phyloP scores from a whole-genome alignment of 2,329 filamentous ascomycete species.

The Alternaria tenuissima region DNA sequence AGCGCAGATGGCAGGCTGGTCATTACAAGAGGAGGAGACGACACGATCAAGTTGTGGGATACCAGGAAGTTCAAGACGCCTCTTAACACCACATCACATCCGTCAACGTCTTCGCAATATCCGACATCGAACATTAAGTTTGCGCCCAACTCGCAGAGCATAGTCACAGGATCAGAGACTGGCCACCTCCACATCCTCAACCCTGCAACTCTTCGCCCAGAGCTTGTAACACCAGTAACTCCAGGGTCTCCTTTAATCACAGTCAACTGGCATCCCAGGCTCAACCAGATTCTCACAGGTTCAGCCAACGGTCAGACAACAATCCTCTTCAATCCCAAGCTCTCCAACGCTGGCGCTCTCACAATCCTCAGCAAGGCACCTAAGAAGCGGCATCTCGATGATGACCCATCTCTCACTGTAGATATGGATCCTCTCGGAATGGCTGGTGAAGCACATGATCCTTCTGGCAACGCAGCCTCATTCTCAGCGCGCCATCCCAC shows the following conservation, averaged over 20 bases:
- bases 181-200: slow-evolving; percentile 94
- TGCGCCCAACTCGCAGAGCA: slow-evolving; percentile 80
- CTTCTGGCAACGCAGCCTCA: slow-evolving; percentile 63
- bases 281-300: slow-evolving; percentile 95
- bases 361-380: slow-evolving; percentile 92
- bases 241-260: slow-evolving; percentile 82
- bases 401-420: slow-evolving; percentile 80
- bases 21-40: slow-evolving; percentile 88
- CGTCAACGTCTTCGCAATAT: slow-evolving; percentile 84
- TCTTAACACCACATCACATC: slow-evolving; percentile 78
- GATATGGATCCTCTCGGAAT: slow-evolving; percentile 80
- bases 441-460: slow-evolving; percentile 79
- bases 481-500: slow-evolving; percentile 70
- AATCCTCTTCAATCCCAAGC: slow-evolving; percentile 87
- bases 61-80: slow-evolving; percentile 93
- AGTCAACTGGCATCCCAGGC: slow-evolving; percentile 89
- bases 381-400: slow-evolving; percentile 94
- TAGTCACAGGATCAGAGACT: slow-evolving; percentile 86
- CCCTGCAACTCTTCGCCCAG: slow-evolving; percentile 84
- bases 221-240: slow-evolving; percentile 88
- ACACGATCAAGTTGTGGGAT: slow-evolving; percentile 96
- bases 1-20: slow-evolving; percentile 90
- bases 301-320: slow-evolving; percentile 91
- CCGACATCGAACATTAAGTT: slow-evolving; percentile 89
- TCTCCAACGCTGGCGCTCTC: slow-evolving; percentile 81